Base-by-base conservation (phyloP, 1,284 basidiomycete species). In the Boletus sp. region DNA sequence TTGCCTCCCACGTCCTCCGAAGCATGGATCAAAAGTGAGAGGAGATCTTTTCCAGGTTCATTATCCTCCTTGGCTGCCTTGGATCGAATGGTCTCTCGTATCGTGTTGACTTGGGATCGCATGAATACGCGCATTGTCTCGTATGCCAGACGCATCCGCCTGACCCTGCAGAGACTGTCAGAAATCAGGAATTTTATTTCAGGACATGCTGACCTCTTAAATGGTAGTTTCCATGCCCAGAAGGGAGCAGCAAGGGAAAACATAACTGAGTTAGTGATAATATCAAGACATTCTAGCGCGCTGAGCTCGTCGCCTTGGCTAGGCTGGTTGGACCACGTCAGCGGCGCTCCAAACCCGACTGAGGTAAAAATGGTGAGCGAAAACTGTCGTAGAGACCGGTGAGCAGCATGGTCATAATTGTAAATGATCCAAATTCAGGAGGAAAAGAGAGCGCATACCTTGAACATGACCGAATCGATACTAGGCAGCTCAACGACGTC, bases 291-390 rank as follows among this genome's bases (percentile, higher is more conserved):
- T 54, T 75, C 67, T 52, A 72, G 72, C 0, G 77, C 34, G 2
- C 71, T 65, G 65, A 74, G 72, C 5, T 52, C 60, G 8, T 70
- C 72, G 48, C 72, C 65, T 7, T 54, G 63, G 30, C 69, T 64
- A 2, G 68, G 39, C 6, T 50, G 41, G 14, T 54, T 47, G 16
- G 53, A 44, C 79, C 78, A 81, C 20, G 60, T 64, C 46, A 76
- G 73, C 0, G 71, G 65, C 27, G 74, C 65, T 5, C 78, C 78
- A 48, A 78, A 78, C 1, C 74, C 77, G 50, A 76, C 78, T 38
- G 66, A 69, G 3, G 71, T 73, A 32, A 81, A 72, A 10, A 79
- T 61, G n/a, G 75, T 59, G 5, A 80, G 65, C 0, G 77, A 72
- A 22, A 76, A 56, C 75, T 78, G 29, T 13, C 36, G 12, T 12